Conservation (phyloP, 2,329 filamentous ascomycete species). For the Escovopsis sp. region DNA sequence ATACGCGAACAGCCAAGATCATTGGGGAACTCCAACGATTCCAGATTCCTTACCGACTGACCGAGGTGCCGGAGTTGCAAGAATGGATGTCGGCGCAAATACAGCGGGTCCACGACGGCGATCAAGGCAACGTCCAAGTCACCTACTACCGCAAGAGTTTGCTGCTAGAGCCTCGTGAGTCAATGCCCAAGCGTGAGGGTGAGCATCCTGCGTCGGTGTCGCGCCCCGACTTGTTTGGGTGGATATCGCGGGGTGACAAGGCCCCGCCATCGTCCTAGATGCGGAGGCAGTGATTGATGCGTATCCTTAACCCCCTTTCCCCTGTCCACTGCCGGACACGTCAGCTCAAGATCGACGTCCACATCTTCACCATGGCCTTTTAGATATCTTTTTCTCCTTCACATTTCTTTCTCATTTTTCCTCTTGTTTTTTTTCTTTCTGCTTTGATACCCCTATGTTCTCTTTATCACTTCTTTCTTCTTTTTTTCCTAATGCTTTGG, state of each 20-base stretch:
- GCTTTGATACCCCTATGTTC: conserved; percentile 22
- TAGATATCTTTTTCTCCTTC: too few relatives aligned
- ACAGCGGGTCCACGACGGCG: conserved; percentile 51
- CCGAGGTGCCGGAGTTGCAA: conserved; percentile 75
- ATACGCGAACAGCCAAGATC: conserved; percentile 85
- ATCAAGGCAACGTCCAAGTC: conserved; percentile 42
- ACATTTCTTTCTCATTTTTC: background rate
- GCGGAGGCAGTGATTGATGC: background rate
- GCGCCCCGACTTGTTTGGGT: conserved; percentile 31
- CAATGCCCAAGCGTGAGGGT: conserved; percentile 16
- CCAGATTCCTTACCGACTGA: conserved; percentile 80
- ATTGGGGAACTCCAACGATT: conserved; percentile 93
- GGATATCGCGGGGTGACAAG: conserved; percentile 31
- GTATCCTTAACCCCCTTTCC: background rate
- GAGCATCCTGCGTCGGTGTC: conserved; percentile 18
- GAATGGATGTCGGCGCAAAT: conserved; percentile 84
- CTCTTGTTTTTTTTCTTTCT: conserved; percentile 8
- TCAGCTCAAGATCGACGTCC: too few relatives aligned
- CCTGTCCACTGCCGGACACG: background rate
- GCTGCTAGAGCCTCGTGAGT: conserved; percentile 63
- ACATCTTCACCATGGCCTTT: too few relatives aligned
- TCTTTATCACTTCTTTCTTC: conserved; percentile 11
- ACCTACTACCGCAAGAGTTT: conserved; percentile 69
- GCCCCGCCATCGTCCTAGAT: conserved; percentile 11
- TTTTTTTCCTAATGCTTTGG: conserved; percentile 8